Conservation (phyloP, 2,329 filamentous ascomycete genomes). For the Paraconiothyrium brasiliense region DNA sequence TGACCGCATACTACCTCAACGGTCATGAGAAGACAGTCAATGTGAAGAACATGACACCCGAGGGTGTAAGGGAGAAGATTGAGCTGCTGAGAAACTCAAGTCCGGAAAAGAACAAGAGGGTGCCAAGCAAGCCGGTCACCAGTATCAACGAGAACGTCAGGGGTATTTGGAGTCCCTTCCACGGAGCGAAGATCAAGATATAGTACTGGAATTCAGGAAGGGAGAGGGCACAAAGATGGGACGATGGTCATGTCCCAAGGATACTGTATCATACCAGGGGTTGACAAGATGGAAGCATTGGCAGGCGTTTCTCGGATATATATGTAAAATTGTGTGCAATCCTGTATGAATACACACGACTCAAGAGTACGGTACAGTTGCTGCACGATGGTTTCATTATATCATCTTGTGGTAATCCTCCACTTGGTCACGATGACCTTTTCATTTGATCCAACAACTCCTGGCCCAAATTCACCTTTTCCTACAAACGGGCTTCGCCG, state of each 20-base stretch:
- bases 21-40: conserved; percentile 85
- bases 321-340: conserved; percentile 36
- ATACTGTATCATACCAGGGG: background rate
- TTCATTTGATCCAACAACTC: background rate
- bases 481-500: conserved; percentile 51
- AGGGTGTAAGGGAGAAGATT: conserved; percentile 83
- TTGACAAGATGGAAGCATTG: conserved; percentile 18
- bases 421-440: conserved; percentile 1
- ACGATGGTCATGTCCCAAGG: background rate
- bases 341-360: conserved; percentile 24
- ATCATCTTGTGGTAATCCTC: conserved; percentile 1
- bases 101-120: conserved; percentile 74
- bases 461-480: background rate
- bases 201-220: conserved; percentile 16
- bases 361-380: conserved; percentile 1
- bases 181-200: conserved; percentile 59
- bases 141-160: conserved; percentile 72
- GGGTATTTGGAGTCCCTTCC: conserved; percentile 72
- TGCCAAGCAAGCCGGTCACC: conserved; percentile 64
- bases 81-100: conserved; percentile 76
- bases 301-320: conserved; percentile 30
- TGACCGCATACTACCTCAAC: conserved; percentile 93
- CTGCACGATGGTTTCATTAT: conserved; percentile 7
- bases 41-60: conserved; percentile 83
- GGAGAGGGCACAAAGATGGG: background rate